phyloP scores from a whole-genome alignment of 2,329 filamentous ascomycete genomes.

The Phoma sp. region DNA sequence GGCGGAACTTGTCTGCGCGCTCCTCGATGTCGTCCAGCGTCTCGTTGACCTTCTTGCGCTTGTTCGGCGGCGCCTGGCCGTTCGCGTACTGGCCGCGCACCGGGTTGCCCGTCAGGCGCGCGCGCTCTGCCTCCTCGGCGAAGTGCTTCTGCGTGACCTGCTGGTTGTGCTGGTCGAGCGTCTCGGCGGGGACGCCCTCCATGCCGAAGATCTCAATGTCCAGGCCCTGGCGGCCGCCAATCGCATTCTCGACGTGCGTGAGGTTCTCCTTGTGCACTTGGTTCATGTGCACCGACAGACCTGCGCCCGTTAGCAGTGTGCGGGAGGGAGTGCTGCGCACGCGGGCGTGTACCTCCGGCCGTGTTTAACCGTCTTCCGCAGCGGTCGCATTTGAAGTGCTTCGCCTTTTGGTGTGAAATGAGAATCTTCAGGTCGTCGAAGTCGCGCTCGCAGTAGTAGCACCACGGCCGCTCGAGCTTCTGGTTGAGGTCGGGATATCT shows the following conservation, averaged over 20 bases:
- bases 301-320: constrained; percentile 56
- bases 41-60: constrained; percentile 71
- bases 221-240: constrained; percentile 82
- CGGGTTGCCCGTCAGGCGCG: constrained; percentile 83
- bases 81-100: constrained; percentile 59
- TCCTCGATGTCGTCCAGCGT: constrained; percentile 79
- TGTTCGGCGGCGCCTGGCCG: constrained; percentile 60
- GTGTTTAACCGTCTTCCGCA: constrained; percentile 91
- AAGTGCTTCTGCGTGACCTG: constrained; percentile 87
- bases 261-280: constrained; percentile 97
- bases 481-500: constrained; percentile 87
- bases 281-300: constrained; percentile 95
- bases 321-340: background rate
- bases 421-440: constrained; percentile 97
- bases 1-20: constrained; percentile 66
- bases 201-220: constrained; percentile 98
- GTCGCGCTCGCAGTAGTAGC: constrained; percentile 99
- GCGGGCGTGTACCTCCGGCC: constrained; percentile 75
- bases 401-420: constrained; percentile 97
- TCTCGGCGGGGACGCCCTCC: constrained; percentile 91
- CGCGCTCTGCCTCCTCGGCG: constrained; percentile 81
- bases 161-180: constrained; percentile 83
- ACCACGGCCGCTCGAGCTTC: constrained; percentile 87
- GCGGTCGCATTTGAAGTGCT: constrained; percentile 97
- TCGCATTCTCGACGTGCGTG: constrained; percentile 86